Percentiles rank a stretch among this genome's conserved stretches.
phyloP scores from a whole-genome alignment of 768 basidiomycete genomes.

The Tulasnella sp. region DNA sequence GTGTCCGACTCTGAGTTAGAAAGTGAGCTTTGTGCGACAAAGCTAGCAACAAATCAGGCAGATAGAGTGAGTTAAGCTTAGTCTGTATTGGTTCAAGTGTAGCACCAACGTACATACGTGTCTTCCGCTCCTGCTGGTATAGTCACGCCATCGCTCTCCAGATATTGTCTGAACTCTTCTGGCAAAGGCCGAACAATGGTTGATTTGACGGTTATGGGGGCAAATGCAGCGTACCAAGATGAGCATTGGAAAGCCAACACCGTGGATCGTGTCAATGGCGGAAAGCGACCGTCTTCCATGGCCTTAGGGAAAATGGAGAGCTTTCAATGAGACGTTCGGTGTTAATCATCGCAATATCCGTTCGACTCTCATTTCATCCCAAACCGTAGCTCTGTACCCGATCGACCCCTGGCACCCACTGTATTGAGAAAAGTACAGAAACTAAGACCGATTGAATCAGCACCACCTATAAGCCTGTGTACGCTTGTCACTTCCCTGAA shows the following conservation, averaged over 20 bases:
- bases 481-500: too few relatives aligned
- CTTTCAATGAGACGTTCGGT: too few relatives aligned
- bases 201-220: conserved; percentile 53
- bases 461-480: too few relatives aligned
- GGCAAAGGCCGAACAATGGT: conserved; percentile 61
- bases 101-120: conserved; percentile 36
- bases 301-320: too few relatives aligned
- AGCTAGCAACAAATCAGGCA: too few relatives aligned
- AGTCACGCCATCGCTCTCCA: conserved; percentile 75
- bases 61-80: neutral
- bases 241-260: conserved; percentile 72
- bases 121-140: conserved; percentile 75
- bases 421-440: too few relatives aligned
- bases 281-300: conserved; percentile 34
- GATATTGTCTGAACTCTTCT: conserved; percentile 52
- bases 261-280: conserved; percentile 37
- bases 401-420: too few relatives aligned
- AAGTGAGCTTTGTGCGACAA: conserved; percentile 42
- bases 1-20: conserved; percentile 45
- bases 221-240: conserved; percentile 69
- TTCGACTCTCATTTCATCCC: too few relatives aligned
- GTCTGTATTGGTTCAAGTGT: neutral
- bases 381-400: too few relatives aligned
- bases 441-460: too few relatives aligned
- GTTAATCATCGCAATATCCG: too few relatives aligned